Conservation (phyloP, 139 green algal species). For the Tetradesmus lagerheimii region DNA sequence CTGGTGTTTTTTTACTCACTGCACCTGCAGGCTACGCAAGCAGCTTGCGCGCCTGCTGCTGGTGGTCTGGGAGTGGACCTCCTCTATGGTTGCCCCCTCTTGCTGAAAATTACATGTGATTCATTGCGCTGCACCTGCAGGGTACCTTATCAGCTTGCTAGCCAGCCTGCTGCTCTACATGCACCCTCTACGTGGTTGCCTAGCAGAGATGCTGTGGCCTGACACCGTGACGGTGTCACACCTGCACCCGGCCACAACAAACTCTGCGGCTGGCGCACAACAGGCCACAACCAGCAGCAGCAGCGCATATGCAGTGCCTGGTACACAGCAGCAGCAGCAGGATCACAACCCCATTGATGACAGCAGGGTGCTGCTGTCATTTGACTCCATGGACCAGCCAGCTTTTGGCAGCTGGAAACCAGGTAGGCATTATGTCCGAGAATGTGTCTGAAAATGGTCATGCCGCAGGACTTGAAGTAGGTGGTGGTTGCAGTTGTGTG, state of each 20-base stretch:
- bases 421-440: background rate
- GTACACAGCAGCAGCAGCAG: background rate
- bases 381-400: slow-evolving; percentile 5
- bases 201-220: slow-evolving; percentile 25
- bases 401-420: background rate
- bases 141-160: background rate
- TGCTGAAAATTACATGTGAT: too few species aligned
- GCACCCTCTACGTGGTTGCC: slow-evolving; percentile 13
- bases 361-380: background rate
- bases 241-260: background rate
- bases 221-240: background rate
- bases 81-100: too few species aligned
- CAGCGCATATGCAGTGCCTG: background rate
- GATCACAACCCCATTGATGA: background rate
- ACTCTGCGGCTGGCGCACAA: background rate
- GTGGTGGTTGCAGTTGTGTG: too few species aligned
- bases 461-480: too few species aligned
- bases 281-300: background rate
- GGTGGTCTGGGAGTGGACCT: too few species aligned
- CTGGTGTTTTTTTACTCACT: background rate
- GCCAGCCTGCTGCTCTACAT: slow-evolving; percentile 41
- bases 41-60: background rate
- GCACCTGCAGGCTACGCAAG: background rate
- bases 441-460: too few species aligned
- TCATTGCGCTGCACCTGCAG: too few species aligned